Conservation (phyloP, 768 basidiomycete genomes). For the Tulasnella sp. region DNA sequence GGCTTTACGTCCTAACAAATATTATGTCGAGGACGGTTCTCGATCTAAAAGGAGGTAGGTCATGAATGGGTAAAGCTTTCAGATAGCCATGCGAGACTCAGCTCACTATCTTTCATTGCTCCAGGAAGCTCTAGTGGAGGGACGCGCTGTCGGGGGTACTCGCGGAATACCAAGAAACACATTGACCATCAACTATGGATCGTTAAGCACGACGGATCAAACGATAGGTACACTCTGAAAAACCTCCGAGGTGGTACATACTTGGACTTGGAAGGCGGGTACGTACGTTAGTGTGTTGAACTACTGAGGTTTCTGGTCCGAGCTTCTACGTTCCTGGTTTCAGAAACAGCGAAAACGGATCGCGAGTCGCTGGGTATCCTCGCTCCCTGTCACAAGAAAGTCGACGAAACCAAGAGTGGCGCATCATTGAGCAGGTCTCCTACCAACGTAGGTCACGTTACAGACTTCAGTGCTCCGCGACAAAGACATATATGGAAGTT, state of each 20-base stretch:
- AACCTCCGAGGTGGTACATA: background rate
- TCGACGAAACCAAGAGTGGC: background rate
- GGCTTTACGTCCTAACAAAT: background rate
- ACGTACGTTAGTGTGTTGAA: too few species aligned
- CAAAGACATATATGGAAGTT: background rate
- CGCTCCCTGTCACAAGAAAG: background rate
- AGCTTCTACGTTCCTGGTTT: too few species aligned
- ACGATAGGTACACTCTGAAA: background rate
- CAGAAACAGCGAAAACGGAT: background rate
- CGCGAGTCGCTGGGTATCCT: background rate
- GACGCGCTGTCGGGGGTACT: background rate
- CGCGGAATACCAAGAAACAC: background rate
- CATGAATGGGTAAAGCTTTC: background rate
- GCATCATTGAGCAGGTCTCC: background rate
- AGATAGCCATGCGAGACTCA: background rate
- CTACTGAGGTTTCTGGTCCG: too few species aligned
- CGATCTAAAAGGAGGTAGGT: background rate
- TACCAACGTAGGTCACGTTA: background rate
- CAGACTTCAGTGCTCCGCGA: background rate
- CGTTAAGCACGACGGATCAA: background rate
- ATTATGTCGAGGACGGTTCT: background rate
- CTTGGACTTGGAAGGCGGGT: background rate
- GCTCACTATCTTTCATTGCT: background rate
- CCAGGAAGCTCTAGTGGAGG: background rate
- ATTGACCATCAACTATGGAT: slow-evolving; percentile 9